These are phyloP conservation scores for Pseudozyma sp. DNA, from an alignment of 1,284 basidiomycete species.

Conservation along the genomic window DNA sequence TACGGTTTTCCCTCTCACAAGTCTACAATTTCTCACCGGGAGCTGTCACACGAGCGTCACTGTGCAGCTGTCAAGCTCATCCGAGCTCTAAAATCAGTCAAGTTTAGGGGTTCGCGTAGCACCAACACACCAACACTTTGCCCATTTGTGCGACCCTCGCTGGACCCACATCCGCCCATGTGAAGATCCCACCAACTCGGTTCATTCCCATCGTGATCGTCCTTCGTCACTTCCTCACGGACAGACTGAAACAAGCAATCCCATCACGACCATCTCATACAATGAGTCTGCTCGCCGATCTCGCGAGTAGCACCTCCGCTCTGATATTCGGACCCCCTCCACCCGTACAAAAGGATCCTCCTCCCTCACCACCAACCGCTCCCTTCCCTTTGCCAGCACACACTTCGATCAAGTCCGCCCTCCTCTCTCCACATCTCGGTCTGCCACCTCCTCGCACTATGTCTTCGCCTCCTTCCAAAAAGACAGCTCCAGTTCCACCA, in stretches of 20 bases:
- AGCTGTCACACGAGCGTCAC: constrained; percentile 2
- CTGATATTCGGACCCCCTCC: constrained; percentile 29
- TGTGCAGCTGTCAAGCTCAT: constrained; percentile 2
- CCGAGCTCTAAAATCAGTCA: background rate
- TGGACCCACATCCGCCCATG: no score
- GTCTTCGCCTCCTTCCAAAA: background rate
- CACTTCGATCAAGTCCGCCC: constrained; percentile 2
- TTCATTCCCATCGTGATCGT: no score
- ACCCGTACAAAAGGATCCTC: constrained; percentile 22
- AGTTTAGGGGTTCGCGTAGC: constrained; percentile 3
- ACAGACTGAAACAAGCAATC: no score
- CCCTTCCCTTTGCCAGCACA: background rate
- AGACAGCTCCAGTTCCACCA: constrained; percentile 3
- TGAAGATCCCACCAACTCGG: no score
- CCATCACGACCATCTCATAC: background rate
- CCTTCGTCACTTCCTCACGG: no score
- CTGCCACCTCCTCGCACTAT: background rate
- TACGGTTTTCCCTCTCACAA: no score
- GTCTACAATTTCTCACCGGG: background rate
- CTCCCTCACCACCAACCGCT: background rate
- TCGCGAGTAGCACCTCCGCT: constrained; percentile 21
- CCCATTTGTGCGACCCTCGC: background rate
- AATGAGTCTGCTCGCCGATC: constrained; percentile 22
- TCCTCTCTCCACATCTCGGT: constrained; percentile 19
- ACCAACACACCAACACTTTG: constrained; percentile 19